A percentile compares a stretch with the other conserved stretches of the same genome.
phyloP scores from a whole-genome alignment of 305 asterid genomes.

The Rubia balearica region DNA sequence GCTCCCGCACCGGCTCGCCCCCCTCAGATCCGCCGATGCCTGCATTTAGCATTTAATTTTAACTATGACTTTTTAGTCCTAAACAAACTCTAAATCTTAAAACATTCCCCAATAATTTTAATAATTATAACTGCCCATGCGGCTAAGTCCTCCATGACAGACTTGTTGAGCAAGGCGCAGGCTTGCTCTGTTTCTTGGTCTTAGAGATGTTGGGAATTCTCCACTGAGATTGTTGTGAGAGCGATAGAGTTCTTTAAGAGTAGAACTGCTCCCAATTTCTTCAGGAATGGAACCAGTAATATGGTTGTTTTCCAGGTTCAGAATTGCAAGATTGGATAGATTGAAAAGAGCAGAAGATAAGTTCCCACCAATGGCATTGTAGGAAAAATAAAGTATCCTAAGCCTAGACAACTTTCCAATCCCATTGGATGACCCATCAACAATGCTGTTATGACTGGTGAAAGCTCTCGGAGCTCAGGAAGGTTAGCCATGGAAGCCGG shows the following conservation, averaged over 20 bases:
- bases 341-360: slow-evolving; percentile 39
- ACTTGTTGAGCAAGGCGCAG: too few species aligned
- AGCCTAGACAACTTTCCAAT: slow-evolving; percentile 40
- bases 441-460: slow-evolving; percentile 37
- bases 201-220: slow-evolving; percentile 57
- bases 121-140: too few species aligned
- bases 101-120: too few species aligned
- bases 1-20: too few species aligned
- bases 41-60: too few species aligned
- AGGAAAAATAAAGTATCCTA: slow-evolving; percentile 39
- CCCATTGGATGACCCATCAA: slow-evolving; percentile 35
- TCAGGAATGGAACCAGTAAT: slow-evolving; percentile 42
- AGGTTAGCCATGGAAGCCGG: slow-evolving; percentile 37
- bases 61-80: too few species aligned
- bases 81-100: too few species aligned
- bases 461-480: slow-evolving; percentile 29
- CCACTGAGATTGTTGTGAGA: slow-evolving; percentile 54
- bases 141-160: too few species aligned
- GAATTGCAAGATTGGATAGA: slow-evolving; percentile 27
- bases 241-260: slow-evolving; percentile 49
- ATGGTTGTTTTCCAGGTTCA: slow-evolving; percentile 43
- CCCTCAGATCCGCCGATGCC: too few species aligned
- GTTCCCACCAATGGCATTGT: slow-evolving; percentile 50
- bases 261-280: slow-evolving; percentile 42
- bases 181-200: too few species aligned